Evolutionary conservation across 768 basidiomycete species (phyloP).

Genomic region (Tricholoma flavovirens): DNA sequence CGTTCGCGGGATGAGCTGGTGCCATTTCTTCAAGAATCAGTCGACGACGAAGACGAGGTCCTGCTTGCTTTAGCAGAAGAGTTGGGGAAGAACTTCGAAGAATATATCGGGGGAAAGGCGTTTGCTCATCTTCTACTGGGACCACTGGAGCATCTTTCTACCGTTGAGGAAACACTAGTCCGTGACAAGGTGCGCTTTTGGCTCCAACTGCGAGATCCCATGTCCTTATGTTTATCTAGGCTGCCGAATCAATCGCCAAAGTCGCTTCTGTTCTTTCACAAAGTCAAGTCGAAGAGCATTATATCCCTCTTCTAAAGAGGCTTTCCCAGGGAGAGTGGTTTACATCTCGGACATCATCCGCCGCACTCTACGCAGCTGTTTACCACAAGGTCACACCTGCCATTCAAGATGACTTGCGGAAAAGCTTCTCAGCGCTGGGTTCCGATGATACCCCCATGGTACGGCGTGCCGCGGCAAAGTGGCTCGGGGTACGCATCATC

Average conservation of each 20-base stretch:
- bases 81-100: conserved; percentile 84
- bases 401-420: conserved; percentile 84
- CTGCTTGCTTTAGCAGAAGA: conserved; percentile 94
- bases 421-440: conserved; percentile 75
- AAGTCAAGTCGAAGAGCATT: conserved; percentile 79
- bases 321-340: conserved; percentile 97
- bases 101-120: conserved; percentile 89
- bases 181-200: conserved; percentile 77
- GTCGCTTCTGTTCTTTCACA: conserved; percentile 73
- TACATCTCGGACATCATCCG: conserved; percentile 93
- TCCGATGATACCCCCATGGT: conserved; percentile 99
- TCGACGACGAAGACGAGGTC: conserved; percentile 99
- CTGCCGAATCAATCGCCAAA: conserved; percentile 93
- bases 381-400: conserved; percentile 72
- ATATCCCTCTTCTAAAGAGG: conserved; percentile 86
- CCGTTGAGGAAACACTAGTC: conserved; percentile 96
- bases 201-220: conserved; percentile 5
- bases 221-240: conserved; percentile 41
- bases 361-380: conserved; percentile 86
- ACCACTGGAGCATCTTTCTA: conserved; percentile 91
- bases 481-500: conserved; percentile 74
- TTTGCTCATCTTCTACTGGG: conserved; percentile 84
- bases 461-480: conserved; percentile 90
- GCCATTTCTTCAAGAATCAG: conserved; percentile 96
- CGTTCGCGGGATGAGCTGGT: conserved; percentile 93